These are phyloP conservation scores for Xylaria sp. DNA, from an alignment of 2,329 filamentous ascomycete species.

Conservation along the genomic window DNA sequence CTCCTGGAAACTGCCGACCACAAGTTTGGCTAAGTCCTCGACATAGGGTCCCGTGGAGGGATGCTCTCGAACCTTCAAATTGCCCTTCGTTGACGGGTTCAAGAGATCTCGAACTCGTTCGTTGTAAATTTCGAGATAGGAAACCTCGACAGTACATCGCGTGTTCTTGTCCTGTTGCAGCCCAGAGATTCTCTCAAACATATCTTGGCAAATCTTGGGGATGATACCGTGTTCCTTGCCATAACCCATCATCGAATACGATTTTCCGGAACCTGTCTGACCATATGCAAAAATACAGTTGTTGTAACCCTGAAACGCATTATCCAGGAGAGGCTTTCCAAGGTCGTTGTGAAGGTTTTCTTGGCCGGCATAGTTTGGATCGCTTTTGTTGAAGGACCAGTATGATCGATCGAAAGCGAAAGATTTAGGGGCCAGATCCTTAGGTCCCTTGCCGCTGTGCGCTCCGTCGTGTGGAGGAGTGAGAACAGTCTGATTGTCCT, in stretches of 20 bases:
- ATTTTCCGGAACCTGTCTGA: slow-evolving; percentile 98
- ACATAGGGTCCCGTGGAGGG: slow-evolving; percentile 98
- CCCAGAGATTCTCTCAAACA: slow-evolving; percentile 86
- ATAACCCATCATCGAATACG: slow-evolving; percentile 99
- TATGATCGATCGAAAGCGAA: slow-evolving; percentile 98
- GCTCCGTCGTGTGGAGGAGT: slow-evolving; percentile 73
- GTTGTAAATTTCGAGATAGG: slow-evolving; percentile 99
- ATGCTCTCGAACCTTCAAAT: slow-evolving; percentile 96
- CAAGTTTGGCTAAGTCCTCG: slow-evolving; percentile 94
- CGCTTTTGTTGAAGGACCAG: slow-evolving; percentile 92
- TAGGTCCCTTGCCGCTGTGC: slow-evolving; percentile 71
- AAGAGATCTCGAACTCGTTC: slow-evolving; percentile 95
- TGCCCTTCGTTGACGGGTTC: slow-evolving; percentile 94
- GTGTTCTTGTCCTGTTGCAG: slow-evolving; percentile 79
- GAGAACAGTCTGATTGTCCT: slow-evolving; percentile 89
- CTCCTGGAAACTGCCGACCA: slow-evolving; percentile 91
- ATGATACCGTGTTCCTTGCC: slow-evolving; percentile 96
- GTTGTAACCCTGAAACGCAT: slow-evolving; percentile 98
- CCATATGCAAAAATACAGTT: slow-evolving; percentile 99
- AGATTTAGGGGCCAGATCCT: slow-evolving; percentile 78
- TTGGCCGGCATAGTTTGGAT: slow-evolving; percentile 87
- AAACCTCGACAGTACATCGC: slow-evolving; percentile 94
- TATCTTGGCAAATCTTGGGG: slow-evolving; percentile 94
- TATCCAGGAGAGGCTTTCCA: slow-evolving; percentile 90
- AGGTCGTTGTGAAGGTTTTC: slow-evolving; percentile 89